Evolutionary conservation across 306 rosid genomes (phyloP).

Genomic region (Lotus japonicus): DNA sequence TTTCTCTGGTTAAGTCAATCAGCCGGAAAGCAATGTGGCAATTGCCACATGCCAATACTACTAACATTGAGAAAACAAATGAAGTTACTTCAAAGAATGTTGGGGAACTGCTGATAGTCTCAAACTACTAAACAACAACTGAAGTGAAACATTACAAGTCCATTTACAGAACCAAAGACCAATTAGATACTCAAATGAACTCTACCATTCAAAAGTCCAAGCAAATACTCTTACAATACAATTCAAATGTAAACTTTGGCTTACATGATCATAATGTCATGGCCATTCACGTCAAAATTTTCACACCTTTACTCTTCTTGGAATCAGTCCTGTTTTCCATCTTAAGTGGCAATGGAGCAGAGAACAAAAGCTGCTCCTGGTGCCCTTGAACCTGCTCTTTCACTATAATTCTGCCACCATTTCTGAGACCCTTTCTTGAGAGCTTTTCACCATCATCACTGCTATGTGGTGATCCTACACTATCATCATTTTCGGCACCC

Average conservation of each 20-base stretch:
- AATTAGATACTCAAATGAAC: constrained; percentile 1
- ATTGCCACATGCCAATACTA: background rate
- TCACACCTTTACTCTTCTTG: constrained; percentile 42
- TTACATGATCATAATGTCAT: background rate
- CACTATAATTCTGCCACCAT: constrained; percentile 20
- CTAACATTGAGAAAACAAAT: constrained; percentile 7
- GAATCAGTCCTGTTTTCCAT: constrained; percentile 68
- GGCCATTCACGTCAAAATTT: constrained; percentile 32
- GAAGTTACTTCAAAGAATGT: background rate
- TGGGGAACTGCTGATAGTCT: background rate
- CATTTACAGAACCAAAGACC: constrained; percentile 15
- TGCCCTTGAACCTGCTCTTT: constrained; percentile 21
- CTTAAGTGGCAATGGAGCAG: constrained; percentile 73
- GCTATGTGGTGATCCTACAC: constrained; percentile 29
- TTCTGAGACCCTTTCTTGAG: constrained; percentile 15
- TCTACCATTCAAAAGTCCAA: constrained; percentile 17
- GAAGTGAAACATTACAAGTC: constrained; percentile 17
- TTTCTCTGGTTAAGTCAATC: background rate
- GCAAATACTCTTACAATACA: constrained; percentile 6
- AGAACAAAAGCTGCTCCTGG: constrained; percentile 39
- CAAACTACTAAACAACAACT: constrained; percentile 11
- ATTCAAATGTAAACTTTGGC: constrained; percentile 10
- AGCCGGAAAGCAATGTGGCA: background rate
- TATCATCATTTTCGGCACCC: constrained; percentile 42
- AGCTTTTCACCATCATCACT: constrained; percentile 53